Evolutionary conservation across 257 asterid species (phyloP), one percentile per base, ranked within the genome.

Genomic region (Capsicum baccatum): DNA sequence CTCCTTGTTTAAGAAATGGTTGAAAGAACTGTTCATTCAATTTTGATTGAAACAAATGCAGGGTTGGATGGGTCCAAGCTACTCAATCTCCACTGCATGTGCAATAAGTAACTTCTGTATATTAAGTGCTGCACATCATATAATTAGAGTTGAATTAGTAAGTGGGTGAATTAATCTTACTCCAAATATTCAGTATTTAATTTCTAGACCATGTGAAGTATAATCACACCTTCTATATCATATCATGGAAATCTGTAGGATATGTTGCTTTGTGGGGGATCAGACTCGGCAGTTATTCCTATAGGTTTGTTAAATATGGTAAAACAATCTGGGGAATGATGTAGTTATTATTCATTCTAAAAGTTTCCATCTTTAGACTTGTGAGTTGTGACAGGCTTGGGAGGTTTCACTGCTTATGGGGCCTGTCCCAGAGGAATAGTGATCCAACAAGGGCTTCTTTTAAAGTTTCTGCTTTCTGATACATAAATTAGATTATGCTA

Each of bases 191-290:
- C 12, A 66, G 60, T 52, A 9, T 59, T 58, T 58, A 16, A 15
- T 58, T 58, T 58, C 63, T 21, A 15, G 63, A 58, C 21, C 21
- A 6, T 58, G 63, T 58, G 21, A 58, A 58, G 63, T 58, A 16
- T 58, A 58, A 16, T 13, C 2, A 12, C 60, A 71, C 35, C 50
- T 3, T 14, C 11, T 44, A 57, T n/a, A 52, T 57, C 14, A 62
- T 33, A 15, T 9, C 57, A 12, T 83, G 68, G 15, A 15, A 19
- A 13, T 35, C 50, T 69, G 86, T 86, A 90, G 91, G 89, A 90
- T 84, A 59, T 90, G 63, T 88, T 90, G 91, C 90, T 90, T 6
- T 90, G 89, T 83, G 91, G 91, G 7, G 92, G 91, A 76, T 90
- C 92, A 6, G 90, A 90, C 84, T 84, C 92, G 55, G 87, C 89